Percentiles rank a stretch among this genome's conserved stretches.
These are phyloP conservation scores for Myxozyma kluyveri DNA, from an alignment of 805 yeast species.

Conservation along the genomic window DNA sequence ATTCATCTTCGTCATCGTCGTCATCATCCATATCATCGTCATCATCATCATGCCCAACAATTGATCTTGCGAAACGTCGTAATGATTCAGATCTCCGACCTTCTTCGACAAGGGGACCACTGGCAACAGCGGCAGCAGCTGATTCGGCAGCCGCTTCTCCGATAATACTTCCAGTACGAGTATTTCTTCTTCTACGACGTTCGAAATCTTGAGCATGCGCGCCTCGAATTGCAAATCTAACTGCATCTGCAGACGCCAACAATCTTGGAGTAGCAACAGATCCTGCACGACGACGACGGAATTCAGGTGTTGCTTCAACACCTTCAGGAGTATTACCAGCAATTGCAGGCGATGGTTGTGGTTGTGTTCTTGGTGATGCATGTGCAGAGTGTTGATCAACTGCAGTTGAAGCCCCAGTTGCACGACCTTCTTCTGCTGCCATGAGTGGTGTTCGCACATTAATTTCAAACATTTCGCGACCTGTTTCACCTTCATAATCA, in stretches of 20 bases:
- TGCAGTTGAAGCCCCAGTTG: constrained; percentile 1
- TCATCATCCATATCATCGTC: constrained; percentile 10
- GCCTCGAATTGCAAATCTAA: constrained; percentile 36
- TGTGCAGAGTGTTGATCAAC: neutral
- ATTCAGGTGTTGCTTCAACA: too few species aligned
- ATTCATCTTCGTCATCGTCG: constrained; percentile 22
- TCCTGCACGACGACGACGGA: constrained; percentile 13
- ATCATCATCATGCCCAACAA: constrained; percentile 13
- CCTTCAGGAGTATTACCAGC: constrained; percentile 5
- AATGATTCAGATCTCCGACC: neutral
- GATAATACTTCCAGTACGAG: too few species aligned
- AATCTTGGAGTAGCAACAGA: constrained; percentile 25
- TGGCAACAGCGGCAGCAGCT: too few species aligned
- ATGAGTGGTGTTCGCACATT: constrained; percentile 23
- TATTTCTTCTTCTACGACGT: constrained; percentile 50
- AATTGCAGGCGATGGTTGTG: neutral
- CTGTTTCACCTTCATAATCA: constrained; percentile 35
- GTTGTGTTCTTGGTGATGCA: neutral
- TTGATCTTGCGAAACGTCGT: constrained; percentile 4
- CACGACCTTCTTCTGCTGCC: constrained; percentile 25
- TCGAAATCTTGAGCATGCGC: constrained; percentile 89
- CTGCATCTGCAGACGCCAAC: constrained; percentile 24
- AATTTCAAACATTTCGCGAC: constrained; percentile 10
- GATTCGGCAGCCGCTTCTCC: too few species aligned
- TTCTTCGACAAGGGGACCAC: too few species aligned